Conservation (phyloP, 2,329 filamentous ascomycete species). For the Cephalotrichum gorgonifer region DNA sequence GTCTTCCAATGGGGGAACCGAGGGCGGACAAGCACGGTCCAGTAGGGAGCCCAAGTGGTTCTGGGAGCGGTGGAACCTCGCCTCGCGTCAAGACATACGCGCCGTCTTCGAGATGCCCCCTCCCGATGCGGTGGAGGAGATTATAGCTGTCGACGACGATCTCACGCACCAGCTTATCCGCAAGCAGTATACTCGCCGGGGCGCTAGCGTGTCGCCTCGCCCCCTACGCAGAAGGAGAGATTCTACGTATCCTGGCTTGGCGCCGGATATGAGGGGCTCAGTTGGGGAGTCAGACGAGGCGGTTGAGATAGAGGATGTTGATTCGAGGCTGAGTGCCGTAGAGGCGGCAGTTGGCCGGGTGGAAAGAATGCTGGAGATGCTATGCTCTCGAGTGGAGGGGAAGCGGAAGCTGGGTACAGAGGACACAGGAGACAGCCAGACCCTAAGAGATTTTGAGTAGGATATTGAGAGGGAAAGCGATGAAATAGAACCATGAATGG, state of each 20-base stretch:
- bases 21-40: not conserved
- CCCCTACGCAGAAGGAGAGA: constrained; percentile 34
- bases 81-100: constrained; percentile 60
- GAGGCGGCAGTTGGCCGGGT: constrained; percentile 39
- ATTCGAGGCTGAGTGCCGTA: constrained; percentile 32
- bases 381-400: constrained; percentile 13
- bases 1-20: constrained; percentile 8
- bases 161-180: constrained; percentile 48
- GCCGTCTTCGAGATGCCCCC: constrained; percentile 64
- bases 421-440: not conserved
- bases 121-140: constrained; percentile 47
- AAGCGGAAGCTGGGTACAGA: not conserved
- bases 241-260: constrained; percentile 44
- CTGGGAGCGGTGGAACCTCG: constrained; percentile 59
- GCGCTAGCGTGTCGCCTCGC: constrained; percentile 24
- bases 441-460: not conserved
- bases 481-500: too few relatives aligned
- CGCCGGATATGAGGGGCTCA: constrained; percentile 16
- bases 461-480: not conserved
- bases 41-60: constrained; percentile 31
- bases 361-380: constrained; percentile 31
- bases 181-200: constrained; percentile 40
- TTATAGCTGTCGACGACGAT: constrained; percentile 49
- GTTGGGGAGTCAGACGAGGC: constrained; percentile 24
- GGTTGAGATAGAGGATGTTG: constrained; percentile 24